These are phyloP conservation scores for Populus nigra DNA, from an alignment of 345 rosid genomes.

Conservation along the genomic window DNA sequence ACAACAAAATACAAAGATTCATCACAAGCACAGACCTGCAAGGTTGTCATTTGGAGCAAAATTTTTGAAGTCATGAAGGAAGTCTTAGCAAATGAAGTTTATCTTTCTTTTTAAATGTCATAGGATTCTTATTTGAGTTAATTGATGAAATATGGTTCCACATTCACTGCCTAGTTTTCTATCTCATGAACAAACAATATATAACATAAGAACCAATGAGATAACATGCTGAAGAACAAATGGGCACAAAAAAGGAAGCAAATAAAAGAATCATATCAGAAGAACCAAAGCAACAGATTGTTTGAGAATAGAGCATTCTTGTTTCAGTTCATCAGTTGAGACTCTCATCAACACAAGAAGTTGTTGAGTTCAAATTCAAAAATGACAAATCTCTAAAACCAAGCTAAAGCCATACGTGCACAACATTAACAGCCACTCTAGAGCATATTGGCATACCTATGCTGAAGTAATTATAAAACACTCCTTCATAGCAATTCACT, in stretches of 20 bases:
- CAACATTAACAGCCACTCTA: background rate
- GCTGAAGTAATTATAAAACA: conserved; percentile 91
- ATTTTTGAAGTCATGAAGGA: background rate
- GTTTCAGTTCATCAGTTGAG: background rate
- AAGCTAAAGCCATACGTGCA: background rate
- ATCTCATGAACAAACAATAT: background rate
- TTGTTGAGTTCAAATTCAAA: background rate
- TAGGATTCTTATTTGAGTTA: background rate
- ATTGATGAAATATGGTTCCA: background rate
- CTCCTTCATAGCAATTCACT: conserved; percentile 63
- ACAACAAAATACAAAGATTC: conserved; percentile 1
- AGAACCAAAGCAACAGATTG: background rate
- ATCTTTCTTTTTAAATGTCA: background rate
- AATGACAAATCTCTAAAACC: background rate
- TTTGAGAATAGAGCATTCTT: background rate
- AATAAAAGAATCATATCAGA: background rate
- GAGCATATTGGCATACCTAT: conserved; percentile 50
- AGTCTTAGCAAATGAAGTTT: background rate
- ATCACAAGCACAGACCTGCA: background rate
- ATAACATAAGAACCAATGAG: background rate
- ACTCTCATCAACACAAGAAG: background rate
- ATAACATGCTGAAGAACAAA: background rate
- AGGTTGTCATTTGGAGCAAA: background rate
- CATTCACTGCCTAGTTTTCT: background rate
- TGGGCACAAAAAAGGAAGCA: background rate